Evolutionary conservation across 352 stramenopile species (phyloP).

Genomic region (Blastocystis sp.): DNA sequence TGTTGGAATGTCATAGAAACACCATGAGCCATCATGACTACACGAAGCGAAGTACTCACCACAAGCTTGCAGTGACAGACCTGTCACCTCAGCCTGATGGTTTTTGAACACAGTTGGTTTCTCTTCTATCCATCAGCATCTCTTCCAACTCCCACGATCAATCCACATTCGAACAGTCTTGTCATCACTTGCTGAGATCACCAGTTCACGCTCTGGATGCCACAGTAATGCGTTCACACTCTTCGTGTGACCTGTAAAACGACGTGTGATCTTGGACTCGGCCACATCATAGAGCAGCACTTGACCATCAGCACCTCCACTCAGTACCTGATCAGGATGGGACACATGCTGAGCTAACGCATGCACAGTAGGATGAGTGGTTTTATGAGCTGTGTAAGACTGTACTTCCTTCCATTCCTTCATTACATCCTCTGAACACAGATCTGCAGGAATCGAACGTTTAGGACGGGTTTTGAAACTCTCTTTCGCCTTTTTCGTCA

Average conservation of each 20-base stretch:
- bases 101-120: constrained; percentile 18
- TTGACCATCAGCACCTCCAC: constrained; percentile 69
- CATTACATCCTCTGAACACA: constrained; percentile 64
- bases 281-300: constrained; percentile 67
- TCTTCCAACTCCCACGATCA: constrained; percentile 39
- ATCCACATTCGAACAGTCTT: constrained; percentile 69
- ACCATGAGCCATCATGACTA: constrained; percentile 76
- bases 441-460: constrained; percentile 63
- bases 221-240: constrained; percentile 75
- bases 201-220: constrained; percentile 71
- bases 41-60: constrained; percentile 74
- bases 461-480: constrained; percentile 62
- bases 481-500: constrained; percentile 60
- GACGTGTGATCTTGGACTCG: constrained; percentile 70
- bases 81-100: constrained; percentile 66
- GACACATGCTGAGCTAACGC: constrained; percentile 63
- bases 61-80: constrained; percentile 74
- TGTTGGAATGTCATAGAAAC: constrained; percentile 73
- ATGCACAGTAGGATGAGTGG: constrained; percentile 67
- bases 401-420: not conserved
- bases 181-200: constrained; percentile 73
- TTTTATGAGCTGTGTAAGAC: constrained; percentile 68
- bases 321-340: constrained; percentile 66
- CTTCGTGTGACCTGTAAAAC: constrained; percentile 75
- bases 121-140: constrained; percentile 42